A percentile compares a stretch with the other conserved stretches of the same genome.
These are phyloP conservation scores for Podospora didyma DNA, from an alignment of 495 filamentous ascomycete species.

Conservation along the genomic window DNA sequence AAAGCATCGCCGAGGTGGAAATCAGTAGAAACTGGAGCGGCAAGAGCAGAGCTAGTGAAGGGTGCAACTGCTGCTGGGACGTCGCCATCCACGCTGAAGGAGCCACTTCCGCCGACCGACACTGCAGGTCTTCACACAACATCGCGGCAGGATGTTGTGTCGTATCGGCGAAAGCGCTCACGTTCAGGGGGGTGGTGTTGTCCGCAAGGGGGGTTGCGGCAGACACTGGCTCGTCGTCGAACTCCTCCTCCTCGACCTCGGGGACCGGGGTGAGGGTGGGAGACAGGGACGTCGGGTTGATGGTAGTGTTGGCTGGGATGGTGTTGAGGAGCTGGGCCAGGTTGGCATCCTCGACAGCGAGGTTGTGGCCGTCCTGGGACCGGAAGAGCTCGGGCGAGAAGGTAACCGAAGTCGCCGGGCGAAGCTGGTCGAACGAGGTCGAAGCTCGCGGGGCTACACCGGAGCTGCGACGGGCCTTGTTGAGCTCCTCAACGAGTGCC, in stretches of 20 bases:
- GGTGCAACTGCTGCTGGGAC: conserved; percentile 53
- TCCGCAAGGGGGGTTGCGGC: conserved; percentile 22
- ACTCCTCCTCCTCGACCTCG: conserved; percentile 29
- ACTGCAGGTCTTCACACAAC: conserved; percentile 99
- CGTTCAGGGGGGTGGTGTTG: conserved; percentile 23
- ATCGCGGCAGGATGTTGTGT: conserved; percentile 99
- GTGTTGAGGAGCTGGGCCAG: conserved; percentile 38
- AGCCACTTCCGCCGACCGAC: conserved; percentile 72
- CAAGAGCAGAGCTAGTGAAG: conserved; percentile 50
- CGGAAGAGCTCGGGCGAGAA: conserved; percentile 50
- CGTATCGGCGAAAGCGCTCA: conserved; percentile 72
- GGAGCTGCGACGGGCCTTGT: conserved; percentile 54
- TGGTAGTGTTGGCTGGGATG: conserved; percentile 37
- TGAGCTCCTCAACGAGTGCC: conserved; percentile 60
- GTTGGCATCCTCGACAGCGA: conserved; percentile 16
- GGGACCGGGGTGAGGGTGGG: conserved; percentile 44
- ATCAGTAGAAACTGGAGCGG: conserved; percentile 59
- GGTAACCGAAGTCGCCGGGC: conserved; percentile 41
- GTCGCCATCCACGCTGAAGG: conserved; percentile 53
- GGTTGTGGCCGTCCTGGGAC: conserved; percentile 33
- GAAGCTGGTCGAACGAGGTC: conserved; percentile 29
- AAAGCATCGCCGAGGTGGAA: conserved; percentile 66
- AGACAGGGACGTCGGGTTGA: conserved; percentile 53
- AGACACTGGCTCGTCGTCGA: conserved; percentile 11
- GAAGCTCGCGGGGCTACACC: conserved; percentile 30